These are phyloP conservation scores for Aethionema arabicum DNA, from an alignment of 345 rosid species.

Conservation along the genomic window DNA sequence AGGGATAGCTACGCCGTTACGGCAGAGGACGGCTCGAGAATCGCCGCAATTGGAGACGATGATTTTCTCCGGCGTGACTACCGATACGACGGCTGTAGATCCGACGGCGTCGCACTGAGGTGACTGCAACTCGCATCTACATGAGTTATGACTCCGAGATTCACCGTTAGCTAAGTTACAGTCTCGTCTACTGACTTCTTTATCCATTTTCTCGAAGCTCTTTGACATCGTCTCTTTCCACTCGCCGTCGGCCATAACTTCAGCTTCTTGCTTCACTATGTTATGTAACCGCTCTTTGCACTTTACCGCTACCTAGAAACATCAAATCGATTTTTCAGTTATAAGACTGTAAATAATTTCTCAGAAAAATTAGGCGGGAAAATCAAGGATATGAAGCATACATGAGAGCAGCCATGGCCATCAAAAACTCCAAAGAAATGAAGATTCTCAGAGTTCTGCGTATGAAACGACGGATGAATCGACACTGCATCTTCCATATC, in stretches of 20 bases:
- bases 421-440: constrained; percentile 85
- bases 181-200: constrained; percentile 46
- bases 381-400: constrained; percentile 22
- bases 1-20: constrained; percentile 67
- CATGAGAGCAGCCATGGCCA: constrained; percentile 99
- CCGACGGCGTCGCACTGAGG: constrained; percentile 91
- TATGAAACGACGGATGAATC: constrained; percentile 44
- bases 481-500: constrained; percentile 98
- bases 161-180: constrained; percentile 29
- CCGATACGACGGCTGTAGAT: constrained; percentile 76
- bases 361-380: neutral
- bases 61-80: constrained; percentile 64
- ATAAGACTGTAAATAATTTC: neutral
- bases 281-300: constrained; percentile 40
- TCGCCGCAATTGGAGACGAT: constrained; percentile 85
- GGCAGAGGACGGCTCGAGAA: constrained; percentile 84
- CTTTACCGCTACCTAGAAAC: constrained; percentile 34
- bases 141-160: constrained; percentile 26
- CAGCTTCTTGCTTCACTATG: constrained; percentile 37
- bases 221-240: constrained; percentile 62
- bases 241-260: constrained; percentile 28
- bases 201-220: constrained; percentile 64
- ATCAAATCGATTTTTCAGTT: neutral
- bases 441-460: constrained; percentile 15
- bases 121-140: constrained; percentile 72